These are phyloP conservation scores for Rhinocladiella similis DNA, from an alignment of 2,329 filamentous ascomycete species.

Conservation along the genomic window DNA sequence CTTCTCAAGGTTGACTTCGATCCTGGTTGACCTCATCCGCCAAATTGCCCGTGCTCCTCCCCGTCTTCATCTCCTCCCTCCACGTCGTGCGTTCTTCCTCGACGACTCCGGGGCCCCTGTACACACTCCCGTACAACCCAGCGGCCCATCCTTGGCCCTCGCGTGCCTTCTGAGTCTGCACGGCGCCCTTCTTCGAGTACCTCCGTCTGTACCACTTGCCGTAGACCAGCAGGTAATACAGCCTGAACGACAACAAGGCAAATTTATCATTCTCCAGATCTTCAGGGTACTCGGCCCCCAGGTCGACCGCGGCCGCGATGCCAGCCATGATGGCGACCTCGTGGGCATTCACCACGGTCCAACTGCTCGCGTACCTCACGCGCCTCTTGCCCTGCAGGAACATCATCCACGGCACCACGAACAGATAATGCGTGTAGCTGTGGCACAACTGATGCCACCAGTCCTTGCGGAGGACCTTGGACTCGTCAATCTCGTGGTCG, in stretches of 20 bases:
- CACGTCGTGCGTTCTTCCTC: constrained; percentile 56
- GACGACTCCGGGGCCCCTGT: constrained; percentile 59
- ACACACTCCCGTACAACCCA: constrained; percentile 60
- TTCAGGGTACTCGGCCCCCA: constrained; percentile 65
- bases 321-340: constrained; percentile 71
- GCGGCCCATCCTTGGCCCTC: constrained; percentile 56
- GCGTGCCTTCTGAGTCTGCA: constrained; percentile 37
- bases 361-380: constrained; percentile 65
- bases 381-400: constrained; percentile 65
- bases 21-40: constrained; percentile 10
- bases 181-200: constrained; percentile 5
- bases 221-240: constrained; percentile 63
- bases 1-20: constrained; percentile 23
- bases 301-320: constrained; percentile 67
- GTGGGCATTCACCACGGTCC: constrained; percentile 67
- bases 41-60: constrained; percentile 22
- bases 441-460: constrained; percentile 67
- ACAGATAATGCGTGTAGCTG: constrained; percentile 60
- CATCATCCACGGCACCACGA: constrained; percentile 70
- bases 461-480: constrained; percentile 58
- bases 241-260: constrained; percentile 59
- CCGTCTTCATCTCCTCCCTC: constrained; percentile 44
- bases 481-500: constrained; percentile 56
- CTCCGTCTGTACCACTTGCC: constrained; percentile 57
- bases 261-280: constrained; percentile 64